Evolutionary conservation across 768 basidiomycete species (phyloP).

Genomic region (Russula sp.): DNA sequence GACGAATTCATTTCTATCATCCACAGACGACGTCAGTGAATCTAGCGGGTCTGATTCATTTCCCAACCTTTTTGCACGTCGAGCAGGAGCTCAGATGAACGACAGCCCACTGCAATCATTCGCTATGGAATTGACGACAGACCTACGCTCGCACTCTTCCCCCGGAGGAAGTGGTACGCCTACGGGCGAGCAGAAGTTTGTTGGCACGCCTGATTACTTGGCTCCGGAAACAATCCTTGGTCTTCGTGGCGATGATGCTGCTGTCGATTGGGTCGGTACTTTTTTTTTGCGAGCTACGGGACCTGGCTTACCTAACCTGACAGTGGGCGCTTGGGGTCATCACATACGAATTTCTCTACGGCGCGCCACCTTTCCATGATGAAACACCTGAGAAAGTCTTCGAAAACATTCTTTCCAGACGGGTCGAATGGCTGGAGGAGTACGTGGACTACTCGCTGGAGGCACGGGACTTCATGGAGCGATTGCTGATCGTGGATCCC

Average conservation of each 20-base stretch:
- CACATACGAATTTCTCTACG: slow-evolving; percentile 96
- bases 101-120: slow-evolving; percentile 86
- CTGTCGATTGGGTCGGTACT: slow-evolving; percentile 88
- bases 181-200: slow-evolving; percentile 87
- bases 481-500: slow-evolving; percentile 78
- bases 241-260: slow-evolving; percentile 87
- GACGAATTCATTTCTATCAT: slow-evolving; percentile 59
- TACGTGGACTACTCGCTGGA: slow-evolving; percentile 82
- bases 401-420: slow-evolving; percentile 93
- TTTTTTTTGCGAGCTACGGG: slow-evolving; percentile 17
- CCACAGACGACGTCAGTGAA: slow-evolving; percentile 80
- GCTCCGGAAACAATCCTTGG: slow-evolving; percentile 95
- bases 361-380: slow-evolving; percentile 95
- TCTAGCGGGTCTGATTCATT: slow-evolving; percentile 77
- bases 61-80: slow-evolving; percentile 37
- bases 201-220: slow-evolving; percentile 96
- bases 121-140: slow-evolving; percentile 77
- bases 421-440: slow-evolving; percentile 94
- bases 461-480: slow-evolving; percentile 84
- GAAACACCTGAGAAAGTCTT: slow-evolving; percentile 97
- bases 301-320: slow-evolving; percentile 18
- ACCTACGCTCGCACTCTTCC: slow-evolving; percentile 71
- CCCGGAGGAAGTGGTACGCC: slow-evolving; percentile 53
- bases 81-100: slow-evolving; percentile 37
- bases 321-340: slow-evolving; percentile 99